These are phyloP conservation scores for Clarireedia paspali DNA, from an alignment of 2,329 filamentous ascomycete genomes.

Conservation along the genomic window DNA sequence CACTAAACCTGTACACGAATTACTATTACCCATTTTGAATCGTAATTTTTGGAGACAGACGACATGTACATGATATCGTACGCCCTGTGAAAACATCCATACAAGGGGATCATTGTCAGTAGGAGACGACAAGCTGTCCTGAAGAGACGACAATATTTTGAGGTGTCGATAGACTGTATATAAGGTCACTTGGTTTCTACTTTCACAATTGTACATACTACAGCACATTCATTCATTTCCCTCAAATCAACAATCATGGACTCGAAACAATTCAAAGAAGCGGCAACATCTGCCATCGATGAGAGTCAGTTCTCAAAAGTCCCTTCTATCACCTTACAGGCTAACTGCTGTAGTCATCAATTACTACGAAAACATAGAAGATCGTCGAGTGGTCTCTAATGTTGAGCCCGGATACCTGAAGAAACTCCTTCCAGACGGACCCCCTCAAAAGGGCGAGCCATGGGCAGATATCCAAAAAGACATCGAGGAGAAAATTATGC, in stretches of 20 bases:
- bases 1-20: neutral
- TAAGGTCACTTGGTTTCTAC: too few species aligned
- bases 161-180: too few species aligned
- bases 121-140: too few species aligned
- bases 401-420: slow-evolving; percentile 82
- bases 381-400: slow-evolving; percentile 64
- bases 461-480: slow-evolving; percentile 79
- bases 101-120: too few species aligned
- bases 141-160: too few species aligned
- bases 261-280: slow-evolving; percentile 66
- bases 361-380: slow-evolving; percentile 71
- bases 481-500: slow-evolving; percentile 78
- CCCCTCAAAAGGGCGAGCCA: slow-evolving; percentile 59
- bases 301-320: slow-evolving; percentile 55
- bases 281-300: slow-evolving; percentile 71
- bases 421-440: slow-evolving; percentile 62
- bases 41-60: too few species aligned
- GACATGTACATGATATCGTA: too few species aligned
- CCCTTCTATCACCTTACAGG: neutral
- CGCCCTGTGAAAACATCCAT: too few species aligned
- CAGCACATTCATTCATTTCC: neutral
- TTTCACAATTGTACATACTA: neutral
- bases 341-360: slow-evolving; percentile 55
- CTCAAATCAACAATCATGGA: slow-evolving; percentile 53
- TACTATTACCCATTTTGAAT: too few species aligned